Evolutionary conservation across 495 filamentous ascomycete genomes (phyloP).

Genomic region (Talaromyces adpressus): DNA sequence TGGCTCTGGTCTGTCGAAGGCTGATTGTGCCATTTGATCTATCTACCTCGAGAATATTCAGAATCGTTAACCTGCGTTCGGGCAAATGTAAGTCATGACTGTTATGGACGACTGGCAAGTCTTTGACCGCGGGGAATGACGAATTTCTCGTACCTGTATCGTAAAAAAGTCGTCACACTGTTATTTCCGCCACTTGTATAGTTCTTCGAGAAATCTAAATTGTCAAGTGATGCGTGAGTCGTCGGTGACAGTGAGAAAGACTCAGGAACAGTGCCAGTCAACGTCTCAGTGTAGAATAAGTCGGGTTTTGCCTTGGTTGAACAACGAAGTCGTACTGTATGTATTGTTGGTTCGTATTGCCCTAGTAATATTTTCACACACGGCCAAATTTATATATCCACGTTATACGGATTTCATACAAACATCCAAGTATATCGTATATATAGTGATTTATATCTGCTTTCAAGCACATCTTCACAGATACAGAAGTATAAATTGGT

Average conservation of each 20-base stretch:
- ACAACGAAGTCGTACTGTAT: not conserved
- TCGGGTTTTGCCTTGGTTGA: not conserved
- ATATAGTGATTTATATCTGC: not conserved
- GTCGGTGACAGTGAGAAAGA: not conserved
- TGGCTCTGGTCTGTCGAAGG: not conserved
- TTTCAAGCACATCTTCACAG: not conserved
- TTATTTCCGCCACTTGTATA: not conserved
- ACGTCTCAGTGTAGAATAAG: not conserved
- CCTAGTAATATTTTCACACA: not conserved
- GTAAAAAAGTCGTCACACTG: not conserved
- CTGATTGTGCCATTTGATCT: not conserved
- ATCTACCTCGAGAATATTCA: not conserved
- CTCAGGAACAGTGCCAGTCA: not conserved
- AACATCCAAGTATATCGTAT: not conserved
- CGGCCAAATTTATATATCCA: not conserved
- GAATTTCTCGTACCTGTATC: not conserved
- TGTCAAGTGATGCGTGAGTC: not conserved
- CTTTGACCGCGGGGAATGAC: not conserved
- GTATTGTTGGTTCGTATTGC: not conserved
- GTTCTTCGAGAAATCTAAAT: not conserved
- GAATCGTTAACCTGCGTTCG: not conserved
- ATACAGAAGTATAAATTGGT: not conserved
- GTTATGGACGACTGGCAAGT: not conserved
- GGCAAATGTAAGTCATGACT: not conserved
- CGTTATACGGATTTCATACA: not conserved